Conservation (phyloP, 1,284 basidiomycete genomes). For the Cryptococcus sp. region DNA sequence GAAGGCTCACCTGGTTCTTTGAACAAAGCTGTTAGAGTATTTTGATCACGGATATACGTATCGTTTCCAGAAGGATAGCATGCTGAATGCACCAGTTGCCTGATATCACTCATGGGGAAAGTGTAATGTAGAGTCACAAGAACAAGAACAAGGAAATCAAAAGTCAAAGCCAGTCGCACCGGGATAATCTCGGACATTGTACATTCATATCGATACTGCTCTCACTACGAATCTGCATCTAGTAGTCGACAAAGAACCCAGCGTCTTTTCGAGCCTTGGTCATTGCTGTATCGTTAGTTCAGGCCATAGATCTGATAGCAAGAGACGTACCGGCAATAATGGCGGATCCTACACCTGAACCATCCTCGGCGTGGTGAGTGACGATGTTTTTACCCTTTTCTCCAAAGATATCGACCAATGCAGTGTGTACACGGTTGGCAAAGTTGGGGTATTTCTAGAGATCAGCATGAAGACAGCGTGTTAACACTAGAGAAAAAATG, state of each 20-base stretch:
- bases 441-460: slow-evolving; percentile 89
- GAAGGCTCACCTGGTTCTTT: slow-evolving; percentile 34
- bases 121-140: background rate
- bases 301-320: background rate
- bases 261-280: slow-evolving; percentile 57
- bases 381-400: slow-evolving; percentile 84
- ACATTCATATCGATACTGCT: no score
- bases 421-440: slow-evolving; percentile 81
- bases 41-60: slow-evolving; percentile 36
- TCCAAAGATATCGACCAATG: slow-evolving; percentile 85
- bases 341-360: slow-evolving; percentile 90
- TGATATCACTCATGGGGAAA: background rate
- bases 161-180: background rate
- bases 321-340: slow-evolving; percentile 80
- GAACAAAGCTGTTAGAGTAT: slow-evolving; percentile 33
- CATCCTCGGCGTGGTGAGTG: slow-evolving; percentile 90
- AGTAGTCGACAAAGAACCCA: slow-evolving; percentile 34
- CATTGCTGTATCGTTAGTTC: slow-evolving; percentile 53
- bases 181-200: no score
- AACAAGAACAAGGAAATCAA: background rate
- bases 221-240: no score
- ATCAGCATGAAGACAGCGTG: background rate
- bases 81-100: slow-evolving; percentile 31
- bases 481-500: background rate
- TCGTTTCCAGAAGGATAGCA: slow-evolving; percentile 34